Evolutionary conservation across 2,329 filamentous ascomycete genomes (phyloP), one percentile per base, ranked within the genome.

Genomic region (Neonectria ditissima): DNA sequence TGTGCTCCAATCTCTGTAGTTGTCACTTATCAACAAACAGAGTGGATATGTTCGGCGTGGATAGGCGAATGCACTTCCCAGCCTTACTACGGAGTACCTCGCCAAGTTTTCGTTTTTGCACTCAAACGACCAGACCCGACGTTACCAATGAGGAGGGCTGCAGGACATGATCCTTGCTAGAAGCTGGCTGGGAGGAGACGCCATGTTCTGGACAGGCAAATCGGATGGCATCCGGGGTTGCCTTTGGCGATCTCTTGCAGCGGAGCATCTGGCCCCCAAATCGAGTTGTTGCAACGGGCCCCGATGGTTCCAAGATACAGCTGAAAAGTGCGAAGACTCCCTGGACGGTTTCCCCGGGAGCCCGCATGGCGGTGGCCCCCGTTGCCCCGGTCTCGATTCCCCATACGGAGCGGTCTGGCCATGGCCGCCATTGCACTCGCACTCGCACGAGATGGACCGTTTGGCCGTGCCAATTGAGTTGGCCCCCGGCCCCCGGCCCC

Each of bases 391-490:
- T 20, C 37, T 41, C 24, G 55, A 18, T 37, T 11, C 14, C 9
- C 41, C 39, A 26, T 32, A 37, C 39, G 14, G 39, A 37, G 56
- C 37, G 61, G 48, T 65, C 32, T 62, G 37, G 44, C 47, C 37
- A 55, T 65, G 63, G 63, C 65, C 65, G 66, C 65, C 65, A 66
- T 69, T 68, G 63, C 69, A 57, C 69, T 51, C 68, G 63, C 69
- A 57, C 69, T 51, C 58, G 45, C 62, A 63, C 64, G 43, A 32
- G 41, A 47, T n/a, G 22, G 41, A 64, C 37, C 34, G 55, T 68
- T 66, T 62, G 51, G 51, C 44, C 32, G 45, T 52, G 44, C 55
- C 50, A 28, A 47, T 44, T n/a, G 56, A 28, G 28, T 18, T 41
- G 28, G 11, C 28, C 47, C 34, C 47, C 48, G 56, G 56, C 39